These are phyloP conservation scores for Daldinia loculata DNA, from an alignment of 495 filamentous ascomycete species.

Conservation along the genomic window DNA sequence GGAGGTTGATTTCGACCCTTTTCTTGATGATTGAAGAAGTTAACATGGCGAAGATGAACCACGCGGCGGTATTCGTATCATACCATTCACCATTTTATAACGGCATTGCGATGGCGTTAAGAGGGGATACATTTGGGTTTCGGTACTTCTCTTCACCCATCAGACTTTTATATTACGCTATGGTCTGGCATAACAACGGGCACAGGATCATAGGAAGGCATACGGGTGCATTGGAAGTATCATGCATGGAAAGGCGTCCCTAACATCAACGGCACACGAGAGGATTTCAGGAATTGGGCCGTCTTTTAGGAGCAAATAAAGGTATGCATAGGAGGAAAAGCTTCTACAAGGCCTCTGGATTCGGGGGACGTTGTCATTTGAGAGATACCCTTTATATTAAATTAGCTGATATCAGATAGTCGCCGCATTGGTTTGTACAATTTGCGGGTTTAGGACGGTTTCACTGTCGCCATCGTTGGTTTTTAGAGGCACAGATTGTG, in stretches of 20 bases:
- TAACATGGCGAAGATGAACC: slow-evolving; percentile 25
- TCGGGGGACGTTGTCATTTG: slow-evolving; percentile 16
- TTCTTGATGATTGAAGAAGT: slow-evolving; percentile 34
- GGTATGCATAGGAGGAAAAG: slow-evolving; percentile 7
- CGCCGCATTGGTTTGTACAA: not conserved
- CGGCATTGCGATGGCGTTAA: slow-evolving; percentile 19
- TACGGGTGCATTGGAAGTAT: slow-evolving; percentile 26
- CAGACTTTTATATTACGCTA: slow-evolving; percentile 2
- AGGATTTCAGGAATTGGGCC: not conserved
- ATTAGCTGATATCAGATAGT: not conserved
- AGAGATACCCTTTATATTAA: slow-evolving; percentile 37
- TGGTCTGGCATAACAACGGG: slow-evolving; percentile 18
- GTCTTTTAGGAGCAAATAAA: not conserved
- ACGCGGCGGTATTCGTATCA: not conserved
- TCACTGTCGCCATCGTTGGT: not conserved
- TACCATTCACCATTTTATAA: not conserved
- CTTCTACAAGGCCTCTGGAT: not conserved
- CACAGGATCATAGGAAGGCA: slow-evolving; percentile 20
- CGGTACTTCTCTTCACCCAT: not conserved
- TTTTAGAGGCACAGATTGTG: not conserved
- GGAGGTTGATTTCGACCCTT: slow-evolving; percentile 52
- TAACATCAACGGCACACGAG: slow-evolving; percentile 1
- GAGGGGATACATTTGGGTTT: slow-evolving; percentile 1
- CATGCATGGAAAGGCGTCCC: slow-evolving; percentile 23
- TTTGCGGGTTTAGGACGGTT: not conserved